Conservation (phyloP, 1,139 yeast genomes). For the Pneumocystis wakefieldiae region DNA sequence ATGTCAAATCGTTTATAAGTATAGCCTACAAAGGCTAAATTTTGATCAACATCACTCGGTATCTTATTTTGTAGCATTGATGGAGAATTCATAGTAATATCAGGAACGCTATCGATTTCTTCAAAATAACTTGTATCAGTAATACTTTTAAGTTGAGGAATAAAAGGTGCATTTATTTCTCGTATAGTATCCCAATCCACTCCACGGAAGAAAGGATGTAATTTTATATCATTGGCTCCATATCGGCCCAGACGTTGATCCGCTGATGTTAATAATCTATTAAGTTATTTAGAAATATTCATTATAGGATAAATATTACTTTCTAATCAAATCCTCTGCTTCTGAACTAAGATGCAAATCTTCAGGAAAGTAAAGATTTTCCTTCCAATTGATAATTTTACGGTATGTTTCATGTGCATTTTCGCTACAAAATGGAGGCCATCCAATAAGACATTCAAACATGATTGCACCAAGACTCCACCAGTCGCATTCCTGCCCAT, state of each 20-base stretch:
- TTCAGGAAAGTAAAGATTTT: constrained; percentile 83
- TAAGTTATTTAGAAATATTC: not conserved
- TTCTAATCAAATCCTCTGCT: constrained; percentile 78
- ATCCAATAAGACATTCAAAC: constrained; percentile 96
- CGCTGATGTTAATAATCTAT: constrained; percentile 56
- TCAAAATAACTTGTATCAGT: constrained; percentile 97
- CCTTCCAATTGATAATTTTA: constrained; percentile 90
- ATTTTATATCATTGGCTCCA: constrained; percentile 84
- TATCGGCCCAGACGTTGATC: constrained; percentile 85
- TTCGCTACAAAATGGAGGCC: constrained; percentile 99
- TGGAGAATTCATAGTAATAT: constrained; percentile 39
- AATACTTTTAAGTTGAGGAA: constrained; percentile 67
- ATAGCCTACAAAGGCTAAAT: constrained; percentile 13
- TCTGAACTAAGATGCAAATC: constrained; percentile 89
- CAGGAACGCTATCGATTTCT: constrained; percentile 89
- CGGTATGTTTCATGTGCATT: constrained; percentile 97
- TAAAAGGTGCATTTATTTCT: constrained; percentile 88
- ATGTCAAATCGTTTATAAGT: constrained; percentile 13
- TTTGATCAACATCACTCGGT: not conserved
- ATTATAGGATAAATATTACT: not conserved
- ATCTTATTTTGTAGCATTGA: constrained; percentile 5
- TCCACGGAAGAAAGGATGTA: constrained; percentile 52
- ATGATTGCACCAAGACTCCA: constrained; percentile 98
- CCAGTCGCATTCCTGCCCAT: constrained; percentile 99
- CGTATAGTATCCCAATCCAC: constrained; percentile 90